Base-by-base conservation (phyloP, 2,329 filamentous ascomycete species). In the Parascedosporium putredinis region DNA sequence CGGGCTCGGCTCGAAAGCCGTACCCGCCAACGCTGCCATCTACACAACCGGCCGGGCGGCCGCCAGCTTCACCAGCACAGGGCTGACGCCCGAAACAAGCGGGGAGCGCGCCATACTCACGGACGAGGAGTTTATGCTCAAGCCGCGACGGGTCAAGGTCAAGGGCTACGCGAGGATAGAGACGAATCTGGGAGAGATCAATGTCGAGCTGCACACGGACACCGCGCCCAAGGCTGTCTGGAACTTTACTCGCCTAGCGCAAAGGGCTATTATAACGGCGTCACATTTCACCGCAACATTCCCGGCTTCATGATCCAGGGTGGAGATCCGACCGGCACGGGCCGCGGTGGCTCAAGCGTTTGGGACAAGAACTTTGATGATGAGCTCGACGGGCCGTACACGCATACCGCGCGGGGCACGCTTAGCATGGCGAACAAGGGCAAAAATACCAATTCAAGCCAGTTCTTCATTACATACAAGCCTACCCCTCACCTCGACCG, bases 351-450 rank as follows among this genome's bases (percentile, higher is more conserved):
- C 1, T 72, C 81, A 45, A 94, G 86, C 59, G 82, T 95, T 53
- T 98, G 93, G 93, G 87, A 87, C 52, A 95, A 94, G 67, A 87
- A 89, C 53, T 98, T 98, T 60, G 76, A 84, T 49, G 93, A 98
- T 64, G 93, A 98, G 63, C 84, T 97, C 54, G 89, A 96, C 14
- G 89, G 90, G 0, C 88, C 91, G 0, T 67, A 89, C 36, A 85
- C 83, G n/a, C 93, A 98, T 59, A 84, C 88, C 60, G 70, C 75
- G 0, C 75, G 90, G 24, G 93, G 93, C 10, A 78, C 90, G 1
- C 62, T 94, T 23, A 89, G 84, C 57, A 98, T 98, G 93, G 93
- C 93, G 36, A 98, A 98, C 67, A 98, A 98, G 64, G 93, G 93
- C 52, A 96, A 96, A 62, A 91, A 96, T 62, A 97, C 91, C 20